Base-by-base conservation (phyloP, 2,329 filamentous ascomycete species). In the Aspergillus oerlinghausenensis region DNA sequence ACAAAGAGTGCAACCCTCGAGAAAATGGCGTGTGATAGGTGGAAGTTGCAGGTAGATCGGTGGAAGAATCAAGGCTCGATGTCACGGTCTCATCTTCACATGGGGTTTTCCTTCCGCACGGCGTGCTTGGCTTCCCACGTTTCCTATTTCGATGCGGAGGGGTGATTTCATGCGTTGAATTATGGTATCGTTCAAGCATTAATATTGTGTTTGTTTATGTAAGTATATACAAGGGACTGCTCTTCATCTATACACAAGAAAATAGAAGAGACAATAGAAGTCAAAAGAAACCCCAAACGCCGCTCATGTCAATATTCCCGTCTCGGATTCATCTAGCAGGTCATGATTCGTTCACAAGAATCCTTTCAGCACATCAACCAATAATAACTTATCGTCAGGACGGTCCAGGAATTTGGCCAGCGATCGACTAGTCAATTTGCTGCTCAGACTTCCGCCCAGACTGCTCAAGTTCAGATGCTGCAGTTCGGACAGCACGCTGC, bases 391-490 rank as follows among this genome's bases (percentile, higher is more conserved):
- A 3, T 45, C 42, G 8, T 45, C 42, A 4, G 42, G 42, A 10
- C 21, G 42, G 9, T 45, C 42, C 19, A 45, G 42, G 7, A 45
- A 45, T 4, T 47, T 4, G 5, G 43, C 21, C 23, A 23, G 8
- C 23, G 43, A 47, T 6, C 21, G 43, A 47, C 43, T 21, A 3
- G 19, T 23, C 21, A 47, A 47, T 47, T 47, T 47, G 26, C 19
- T 25, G 21, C 43, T 25, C 6, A 47, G n/a, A 3, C 10, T 23
- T 14, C 43, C 43, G 8, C 11, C 21, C 19, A 26, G 21, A 26
- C 43, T 26, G 42, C 60, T 63, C n/a, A 32, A 51, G 52, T 63
- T 65, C 48, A 65, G 43, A 11, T 56, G 51, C 5, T 48, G 50
- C 52, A 9, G 26, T 48, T 26, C 29, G 4, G 25, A 55, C 45